Percentiles rank a stretch among this genome's conserved stretches.
Evolutionary conservation across 768 basidiomycete species (phyloP).

Genomic region (Gloeopeniophorella convolvens): DNA sequence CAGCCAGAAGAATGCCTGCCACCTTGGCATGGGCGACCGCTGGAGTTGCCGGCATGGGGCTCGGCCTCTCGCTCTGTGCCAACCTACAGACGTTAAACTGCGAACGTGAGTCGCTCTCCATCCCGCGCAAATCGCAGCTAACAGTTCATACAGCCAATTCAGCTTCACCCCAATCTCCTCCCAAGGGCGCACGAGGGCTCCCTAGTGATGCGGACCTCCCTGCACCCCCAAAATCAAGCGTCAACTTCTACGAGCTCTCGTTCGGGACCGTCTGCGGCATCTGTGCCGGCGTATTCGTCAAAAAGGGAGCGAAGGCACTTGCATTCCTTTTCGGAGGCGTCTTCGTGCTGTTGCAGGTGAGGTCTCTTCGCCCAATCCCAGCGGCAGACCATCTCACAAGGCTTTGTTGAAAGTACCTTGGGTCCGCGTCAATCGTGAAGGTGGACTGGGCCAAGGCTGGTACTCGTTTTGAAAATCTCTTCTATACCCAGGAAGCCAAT

Average conservation of each 20-base stretch:
- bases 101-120: constrained; percentile 4
- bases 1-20: neutral
- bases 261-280: constrained; percentile 88
- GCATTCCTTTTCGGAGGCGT: constrained; percentile 88
- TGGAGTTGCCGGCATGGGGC: constrained; percentile 5
- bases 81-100: constrained; percentile 11
- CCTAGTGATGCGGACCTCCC: constrained; percentile 26
- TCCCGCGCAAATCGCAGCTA: neutral
- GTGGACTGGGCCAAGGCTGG: constrained; percentile 75
- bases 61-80: constrained; percentile 6
- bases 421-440: constrained; percentile 60
- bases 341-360: constrained; percentile 86
- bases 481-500: constrained; percentile 56
- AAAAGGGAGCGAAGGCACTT: constrained; percentile 82
- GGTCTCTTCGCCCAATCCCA: constrained; percentile 21
- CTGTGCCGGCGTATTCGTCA: constrained; percentile 89
- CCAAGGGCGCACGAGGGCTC: neutral
- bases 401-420: constrained; percentile 56
- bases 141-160: neutral
- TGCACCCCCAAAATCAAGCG: constrained; percentile 60
- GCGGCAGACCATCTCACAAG: neutral
- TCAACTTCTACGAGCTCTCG: constrained; percentile 74
- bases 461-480: constrained; percentile 61
- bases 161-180: neutral
- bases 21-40: neutral